Conservation (phyloP, 805 yeast genomes). For the Nakazawaea populi region DNA sequence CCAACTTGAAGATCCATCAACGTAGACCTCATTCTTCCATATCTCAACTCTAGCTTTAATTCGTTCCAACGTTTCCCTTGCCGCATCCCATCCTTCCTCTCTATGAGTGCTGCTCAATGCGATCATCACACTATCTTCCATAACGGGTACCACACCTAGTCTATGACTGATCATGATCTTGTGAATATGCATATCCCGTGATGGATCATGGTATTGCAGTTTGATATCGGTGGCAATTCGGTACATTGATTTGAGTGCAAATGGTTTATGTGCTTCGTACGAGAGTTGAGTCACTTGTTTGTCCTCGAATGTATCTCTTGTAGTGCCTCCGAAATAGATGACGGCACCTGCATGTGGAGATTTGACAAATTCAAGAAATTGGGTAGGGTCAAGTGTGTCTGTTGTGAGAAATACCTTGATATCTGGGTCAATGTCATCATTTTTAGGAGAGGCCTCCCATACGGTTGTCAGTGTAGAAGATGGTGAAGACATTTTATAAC, state of each 20-base stretch:
- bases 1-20: slow-evolving; percentile 37
- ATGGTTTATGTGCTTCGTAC: slow-evolving; percentile 40
- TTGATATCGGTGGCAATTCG: slow-evolving; percentile 29
- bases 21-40: slow-evolving; percentile 44
- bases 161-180: slow-evolving; percentile 37
- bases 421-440: neutral
- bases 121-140: slow-evolving; percentile 39
- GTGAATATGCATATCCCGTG: slow-evolving; percentile 20
- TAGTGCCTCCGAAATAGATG: slow-evolving; percentile 44
- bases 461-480: neutral
- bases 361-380: slow-evolving; percentile 32
- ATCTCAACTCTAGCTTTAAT: slow-evolving; percentile 41
- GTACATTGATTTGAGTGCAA: slow-evolving; percentile 32
- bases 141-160: slow-evolving; percentile 41
- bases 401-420: slow-evolving; percentile 21
- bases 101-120: slow-evolving; percentile 41
- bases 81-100: slow-evolving; percentile 41
- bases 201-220: slow-evolving; percentile 17
- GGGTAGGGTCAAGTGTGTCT: slow-evolving; percentile 13
- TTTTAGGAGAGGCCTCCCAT: neutral
- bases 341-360: slow-evolving; percentile 41
- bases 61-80: slow-evolving; percentile 35
- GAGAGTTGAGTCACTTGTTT: slow-evolving; percentile 32
- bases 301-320: slow-evolving; percentile 37
- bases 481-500: no score